Evolutionary conservation across 1,139 yeast genomes (phyloP), one percentile per base, ranked within the genome.

Genomic region (Blastobotrys apis): DNA sequence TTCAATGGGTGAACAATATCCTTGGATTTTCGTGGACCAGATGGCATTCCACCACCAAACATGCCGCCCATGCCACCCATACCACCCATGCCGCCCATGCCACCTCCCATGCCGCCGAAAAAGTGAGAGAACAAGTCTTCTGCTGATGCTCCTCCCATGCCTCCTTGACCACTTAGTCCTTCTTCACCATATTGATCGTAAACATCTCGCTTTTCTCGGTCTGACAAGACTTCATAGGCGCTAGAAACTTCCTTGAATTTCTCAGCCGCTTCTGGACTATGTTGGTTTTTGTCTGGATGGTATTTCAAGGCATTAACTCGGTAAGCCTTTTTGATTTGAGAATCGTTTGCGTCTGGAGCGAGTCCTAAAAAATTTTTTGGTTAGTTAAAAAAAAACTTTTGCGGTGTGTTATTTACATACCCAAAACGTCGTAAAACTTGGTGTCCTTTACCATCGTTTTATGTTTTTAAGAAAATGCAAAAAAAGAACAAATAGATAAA

Each of bases 161-260:
- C 81, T 50, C 88, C 94, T 50, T 76, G 81, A 46, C 88, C 88
- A 48, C 71, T 75, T 58, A 92, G 74, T 44, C 98, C 99, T 60
- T 88, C 97, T 64, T 82, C 84, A 66, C 99, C 99, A 63, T 80
- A 87, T 56, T 77, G 80, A 67, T 92, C 97, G 65, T 92, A 92
- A 9, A 84, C 62, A 43, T 83, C 85, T 70, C 97, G 84, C 75
- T 90, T 92, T 63, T 88, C 85, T 25, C 83, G 73, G 62, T 90
- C 97, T 8, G 87, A 77, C 52, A 92, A 74, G 26, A 87, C 73
- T 68, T 92, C 97, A 65, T 92, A 66, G 13, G 96, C 95, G 50
- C 78, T 77, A 23, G 92, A 80, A 52, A 84, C 74, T 65, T 86
- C 95, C 71, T 90, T 90, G 69, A 90, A 90, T 70, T 87, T 90